Evolutionary conservation across 768 basidiomycete genomes (phyloP).

Genomic region (Kwoniella pini): DNA sequence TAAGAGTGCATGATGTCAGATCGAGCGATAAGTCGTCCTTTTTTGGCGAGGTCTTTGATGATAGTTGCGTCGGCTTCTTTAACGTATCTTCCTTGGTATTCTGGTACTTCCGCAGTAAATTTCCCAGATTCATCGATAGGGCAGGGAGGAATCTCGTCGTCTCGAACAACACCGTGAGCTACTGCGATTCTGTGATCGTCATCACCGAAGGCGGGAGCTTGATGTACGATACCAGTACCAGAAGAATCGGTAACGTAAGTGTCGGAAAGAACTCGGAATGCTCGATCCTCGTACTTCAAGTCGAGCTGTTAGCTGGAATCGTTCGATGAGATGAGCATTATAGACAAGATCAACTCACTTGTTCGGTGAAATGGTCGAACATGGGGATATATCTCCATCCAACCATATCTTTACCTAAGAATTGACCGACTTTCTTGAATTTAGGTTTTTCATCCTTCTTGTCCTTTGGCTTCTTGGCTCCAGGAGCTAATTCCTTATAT

Average conservation of each 20-base stretch:
- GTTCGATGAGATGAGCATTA: background rate
- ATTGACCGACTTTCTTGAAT: slow-evolving; percentile 84
- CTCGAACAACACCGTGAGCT: slow-evolving; percentile 73
- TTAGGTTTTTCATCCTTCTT: slow-evolving; percentile 57
- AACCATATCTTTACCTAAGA: slow-evolving; percentile 88
- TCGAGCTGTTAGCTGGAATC: background rate
- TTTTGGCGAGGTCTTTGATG: slow-evolving; percentile 82
- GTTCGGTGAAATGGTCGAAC: slow-evolving; percentile 94
- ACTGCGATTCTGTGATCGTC: slow-evolving; percentile 95
- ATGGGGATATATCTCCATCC: slow-evolving; percentile 93
- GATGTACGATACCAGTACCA: slow-evolving; percentile 98
- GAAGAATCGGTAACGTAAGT: slow-evolving; percentile 89
- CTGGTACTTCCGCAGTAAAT: slow-evolving; percentile 85
- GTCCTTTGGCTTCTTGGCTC: slow-evolving; percentile 76
- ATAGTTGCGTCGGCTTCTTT: slow-evolving; percentile 96
- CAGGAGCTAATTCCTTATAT: slow-evolving; percentile 65
- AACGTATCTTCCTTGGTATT: slow-evolving; percentile 83
- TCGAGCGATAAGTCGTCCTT: slow-evolving; percentile 83
- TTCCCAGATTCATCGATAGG: slow-evolving; percentile 86
- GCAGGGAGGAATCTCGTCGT: slow-evolving; percentile 93
- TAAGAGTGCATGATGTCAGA: slow-evolving; percentile 86
- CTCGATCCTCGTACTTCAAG: slow-evolving; percentile 81
- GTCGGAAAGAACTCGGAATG: slow-evolving; percentile 84
- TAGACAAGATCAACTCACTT: slow-evolving; percentile 60
- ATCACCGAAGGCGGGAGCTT: slow-evolving; percentile 97